Evolutionary conservation across 352 stramenopile genomes (phyloP), one percentile per base, ranked within the genome.

Genomic region (Phytophthora capsici): DNA sequence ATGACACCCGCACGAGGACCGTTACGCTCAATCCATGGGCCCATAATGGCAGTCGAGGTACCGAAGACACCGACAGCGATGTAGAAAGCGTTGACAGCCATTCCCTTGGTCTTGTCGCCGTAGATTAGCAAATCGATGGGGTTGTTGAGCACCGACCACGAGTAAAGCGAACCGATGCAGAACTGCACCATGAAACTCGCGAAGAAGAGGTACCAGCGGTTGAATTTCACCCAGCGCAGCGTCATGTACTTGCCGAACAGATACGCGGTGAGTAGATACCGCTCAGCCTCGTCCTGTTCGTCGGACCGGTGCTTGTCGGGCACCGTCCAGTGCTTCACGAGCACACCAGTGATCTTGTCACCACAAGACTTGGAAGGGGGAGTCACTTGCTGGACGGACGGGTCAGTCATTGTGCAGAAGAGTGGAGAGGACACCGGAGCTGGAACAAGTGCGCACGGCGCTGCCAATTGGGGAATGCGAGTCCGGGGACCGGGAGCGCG

Each of bases 81-180:
- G 71, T 90, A 93, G 65, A 93, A 93, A 23, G 81, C 73, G 48
- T 89, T 88, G 22, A 91, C 84, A 1, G 83, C 82, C 54, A 82
- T 82, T 16, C 76, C 80, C 23, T 80, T 76, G 25, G 69, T 80
- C 36, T 54, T 53, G 59, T 89, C 56, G 25, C 72, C 46, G 60
- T 82, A 90, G 41, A 90, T 63, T 41, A 75, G 61, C 43, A 49
- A 51, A 55, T 91, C 80, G 36, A 93, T 88, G 37, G 81, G 80
- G 46, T 77, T 80, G 67, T 93, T 93, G 55, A 91, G 85, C 45
- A 90, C 80, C 16, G 80, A 90, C 82, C 82, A 93, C 26, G 82
- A 78, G 70, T 93, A 93, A 48, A 90, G 71, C 53, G 73, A 89
- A 14, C 84, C 84, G 57, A 88, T 83, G 72, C 82, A 91, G 60